Evolutionary conservation across 305 asterid genomes (phyloP).

Genomic region (Solanum aculeatissimum): DNA sequence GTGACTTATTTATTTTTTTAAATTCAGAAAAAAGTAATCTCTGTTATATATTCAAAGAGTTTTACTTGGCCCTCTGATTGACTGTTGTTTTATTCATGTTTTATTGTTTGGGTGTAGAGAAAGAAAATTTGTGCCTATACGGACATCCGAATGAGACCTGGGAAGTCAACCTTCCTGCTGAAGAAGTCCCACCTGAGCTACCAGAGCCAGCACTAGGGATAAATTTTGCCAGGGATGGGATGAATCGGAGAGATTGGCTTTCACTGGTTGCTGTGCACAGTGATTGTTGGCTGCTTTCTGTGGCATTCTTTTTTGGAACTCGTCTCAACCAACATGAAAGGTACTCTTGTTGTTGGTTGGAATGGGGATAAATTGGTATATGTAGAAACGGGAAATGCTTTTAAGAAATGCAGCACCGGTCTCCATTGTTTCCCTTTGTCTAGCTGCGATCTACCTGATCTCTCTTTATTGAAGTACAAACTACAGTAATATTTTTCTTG

Average conservation of each 20-base stretch:
- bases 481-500: neutral
- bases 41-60: too few relatives aligned
- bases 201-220: constrained; percentile 90
- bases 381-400: neutral
- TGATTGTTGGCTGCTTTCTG: constrained; percentile 86
- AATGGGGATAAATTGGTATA: neutral
- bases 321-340: constrained; percentile 67
- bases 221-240: constrained; percentile 84
- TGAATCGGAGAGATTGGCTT: constrained; percentile 77
- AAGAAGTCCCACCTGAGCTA: constrained; percentile 88
- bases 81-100: neutral
- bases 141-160: constrained; percentile 75
- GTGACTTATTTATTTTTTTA: neutral
- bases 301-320: constrained; percentile 75
- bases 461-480: neutral
- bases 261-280: constrained; percentile 80
- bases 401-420: neutral
- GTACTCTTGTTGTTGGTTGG: constrained; percentile 14
- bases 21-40: neutral
- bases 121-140: constrained; percentile 75
- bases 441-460: neutral
- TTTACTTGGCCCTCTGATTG: neutral
- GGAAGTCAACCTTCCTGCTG: constrained; percentile 87
- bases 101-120: constrained; percentile 27
- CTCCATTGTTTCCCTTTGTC: neutral